Conservation (phyloP, 306 rosid species). For the Senna tora region DNA sequence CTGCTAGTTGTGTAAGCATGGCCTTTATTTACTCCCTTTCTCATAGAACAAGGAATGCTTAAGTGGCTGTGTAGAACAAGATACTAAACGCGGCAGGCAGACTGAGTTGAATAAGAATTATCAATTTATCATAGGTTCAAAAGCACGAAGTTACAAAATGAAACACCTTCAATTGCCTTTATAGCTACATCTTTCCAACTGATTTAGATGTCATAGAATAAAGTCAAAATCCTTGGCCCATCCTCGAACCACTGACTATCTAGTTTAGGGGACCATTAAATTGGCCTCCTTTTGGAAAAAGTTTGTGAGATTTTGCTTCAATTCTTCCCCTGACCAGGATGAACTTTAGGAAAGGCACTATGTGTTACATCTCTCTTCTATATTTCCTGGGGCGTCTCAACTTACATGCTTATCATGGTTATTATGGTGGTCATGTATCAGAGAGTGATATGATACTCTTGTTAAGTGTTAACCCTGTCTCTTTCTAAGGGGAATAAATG, state of each 20-base stretch:
- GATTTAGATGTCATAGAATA: not conserved
- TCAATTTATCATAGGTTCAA: too few relatives aligned
- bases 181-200: not conserved
- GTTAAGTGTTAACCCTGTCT: constrained; percentile 30
- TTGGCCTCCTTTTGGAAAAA: constrained; percentile 3
- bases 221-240: constrained; percentile 14
- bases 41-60: constrained; percentile 20
- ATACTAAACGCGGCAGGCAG: constrained; percentile 1
- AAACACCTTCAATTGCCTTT: not conserved
- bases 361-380: not conserved
- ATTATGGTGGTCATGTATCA: constrained; percentile 27
- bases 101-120: not conserved
- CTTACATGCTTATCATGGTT: not conserved
- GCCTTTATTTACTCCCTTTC: constrained; percentile 3
- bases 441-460: not conserved
- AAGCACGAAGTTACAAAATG: too few relatives aligned
- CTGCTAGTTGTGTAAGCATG: constrained; percentile 4
- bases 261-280: not conserved
- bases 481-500: constrained; percentile 26
- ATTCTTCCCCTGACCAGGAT: not conserved
- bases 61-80: not conserved
- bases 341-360: constrained; percentile 13
- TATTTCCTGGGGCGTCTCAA: not conserved
- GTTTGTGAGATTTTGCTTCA: not conserved
- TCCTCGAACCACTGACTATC: not conserved